These are phyloP conservation scores for Candida verbasci DNA, from an alignment of 805 yeast genomes.

Conservation along the genomic window DNA sequence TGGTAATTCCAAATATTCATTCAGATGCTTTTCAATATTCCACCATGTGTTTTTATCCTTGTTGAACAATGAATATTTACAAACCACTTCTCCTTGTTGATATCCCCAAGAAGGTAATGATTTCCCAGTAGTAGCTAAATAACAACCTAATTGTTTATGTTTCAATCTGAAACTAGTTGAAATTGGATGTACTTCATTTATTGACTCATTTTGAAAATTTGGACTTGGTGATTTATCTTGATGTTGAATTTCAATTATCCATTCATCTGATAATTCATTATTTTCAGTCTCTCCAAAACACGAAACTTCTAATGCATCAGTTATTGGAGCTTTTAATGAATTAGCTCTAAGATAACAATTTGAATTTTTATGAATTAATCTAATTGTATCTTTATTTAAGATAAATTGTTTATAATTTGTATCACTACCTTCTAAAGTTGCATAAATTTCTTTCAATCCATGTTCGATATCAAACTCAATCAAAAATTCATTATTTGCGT, in stretches of 20 bases:
- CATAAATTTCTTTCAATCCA: slow-evolving; percentile 21
- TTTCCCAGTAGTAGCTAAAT: slow-evolving; percentile 69
- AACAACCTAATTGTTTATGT: slow-evolving; percentile 64
- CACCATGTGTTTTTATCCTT: slow-evolving; percentile 71
- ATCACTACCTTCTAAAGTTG: slow-evolving; percentile 25
- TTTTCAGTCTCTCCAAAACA: slow-evolving; percentile 72
- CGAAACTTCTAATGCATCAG: slow-evolving; percentile 74
- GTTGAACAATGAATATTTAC: slow-evolving; percentile 48
- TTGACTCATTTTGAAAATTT: slow-evolving; percentile 45
- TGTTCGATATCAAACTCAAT: slow-evolving; percentile 53
- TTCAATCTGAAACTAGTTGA: slow-evolving; percentile 68
- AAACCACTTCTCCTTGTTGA: slow-evolving; percentile 76
- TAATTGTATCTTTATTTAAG: slow-evolving; percentile 59
- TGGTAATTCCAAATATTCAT: slow-evolving; percentile 40
- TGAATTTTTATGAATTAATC: slow-evolving; percentile 68
- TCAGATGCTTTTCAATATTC: slow-evolving; percentile 71
- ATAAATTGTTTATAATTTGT: slow-evolving; percentile 29
- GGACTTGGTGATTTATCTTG: slow-evolving; percentile 44
- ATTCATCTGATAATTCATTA: slow-evolving; percentile 83
- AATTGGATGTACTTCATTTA: slow-evolving; percentile 60
- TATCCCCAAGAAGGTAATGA: slow-evolving; percentile 80
- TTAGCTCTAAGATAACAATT: slow-evolving; percentile 83
- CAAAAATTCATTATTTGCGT: slow-evolving; percentile 78
- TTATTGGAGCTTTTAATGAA: slow-evolving; percentile 67
- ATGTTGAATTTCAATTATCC: slow-evolving; percentile 80